Evolutionary conservation across 2,329 filamentous ascomycete species (phyloP), one percentile per base, ranked within the genome.

Genomic region (Aspergillus puulaauensis): DNA sequence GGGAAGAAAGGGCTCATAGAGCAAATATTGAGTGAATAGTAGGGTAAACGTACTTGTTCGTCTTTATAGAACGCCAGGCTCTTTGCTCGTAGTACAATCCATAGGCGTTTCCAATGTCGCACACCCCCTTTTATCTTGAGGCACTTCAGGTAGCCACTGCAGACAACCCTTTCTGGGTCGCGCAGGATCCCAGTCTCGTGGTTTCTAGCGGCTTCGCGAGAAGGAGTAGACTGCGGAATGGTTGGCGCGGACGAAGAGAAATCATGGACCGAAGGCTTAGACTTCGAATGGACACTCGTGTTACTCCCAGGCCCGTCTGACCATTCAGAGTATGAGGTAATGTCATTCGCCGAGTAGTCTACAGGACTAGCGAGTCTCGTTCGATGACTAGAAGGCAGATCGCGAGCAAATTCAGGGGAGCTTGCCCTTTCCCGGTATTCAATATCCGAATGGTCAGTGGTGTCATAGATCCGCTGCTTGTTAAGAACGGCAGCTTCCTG

Each of bases 61-160:
- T 96, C 89, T 75, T 97, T 97, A 81, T 99, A 99, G 24, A 98
- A 83, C 15, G 91, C 90, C 33, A 99, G 80, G 62, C 90, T 92
- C 52, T 89, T 87, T 1, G 91, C 89, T 33, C 95, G 90, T 52
- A 99, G 82, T 0, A 98, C 95, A 12, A 89, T 90, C 95, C 95
- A 98, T 58, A 92, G 83, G 66, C 91, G 89, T 80, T 96, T 97
- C 95, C 95, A 99, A 69, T 96, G 90, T 47, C 90, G 87, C 54
- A 99, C 85, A 8, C 92, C 91, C 47, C 74, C 73, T 68, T 91
- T 93, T 61, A 88, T 90, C 67, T 90, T 91, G 56, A 97, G 83
- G 61, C 91, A 86, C 73, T 90, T 90, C 33, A 98, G 84, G 82
- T 91, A 93, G 52, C 93, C 93, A 71, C 98, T 92, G 83, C 90